phyloP scores from a whole-genome alignment of 2,329 filamentous ascomycete genomes.

The Alternaria ethzedia region DNA sequence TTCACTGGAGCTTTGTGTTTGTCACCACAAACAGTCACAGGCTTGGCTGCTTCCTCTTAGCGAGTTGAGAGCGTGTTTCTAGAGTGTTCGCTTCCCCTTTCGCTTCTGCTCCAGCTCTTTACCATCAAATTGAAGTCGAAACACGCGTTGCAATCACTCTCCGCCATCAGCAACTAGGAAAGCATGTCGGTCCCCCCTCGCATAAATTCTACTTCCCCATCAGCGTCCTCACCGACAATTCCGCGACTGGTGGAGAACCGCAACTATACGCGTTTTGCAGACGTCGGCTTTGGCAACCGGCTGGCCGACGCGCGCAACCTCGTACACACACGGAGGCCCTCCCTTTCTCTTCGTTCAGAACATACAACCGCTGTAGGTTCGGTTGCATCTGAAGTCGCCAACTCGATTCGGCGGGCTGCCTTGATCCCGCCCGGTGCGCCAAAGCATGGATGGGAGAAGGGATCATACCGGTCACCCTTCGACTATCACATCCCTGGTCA shows the following conservation, averaged over 20 bases:
- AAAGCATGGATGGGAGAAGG: constrained; percentile 1
- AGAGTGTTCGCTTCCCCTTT: background rate
- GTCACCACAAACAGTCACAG: background rate
- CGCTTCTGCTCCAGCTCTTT: background rate
- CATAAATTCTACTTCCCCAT: background rate
- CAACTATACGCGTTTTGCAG: background rate
- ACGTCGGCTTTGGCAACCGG: constrained; percentile 5
- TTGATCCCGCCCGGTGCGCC: background rate
- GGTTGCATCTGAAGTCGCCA: background rate
- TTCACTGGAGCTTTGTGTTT: background rate
- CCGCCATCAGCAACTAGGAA: background rate
- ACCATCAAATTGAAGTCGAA: background rate
- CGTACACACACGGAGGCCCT: constrained; percentile 1
- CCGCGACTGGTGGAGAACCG: background rate
- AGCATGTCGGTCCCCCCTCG: background rate
- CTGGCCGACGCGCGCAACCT: constrained; percentile 12
- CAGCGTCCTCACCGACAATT: background rate
- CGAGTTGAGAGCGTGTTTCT: background rate
- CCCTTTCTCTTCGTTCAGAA: background rate
- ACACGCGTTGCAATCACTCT: background rate
- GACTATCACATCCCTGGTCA: constrained; percentile 1
- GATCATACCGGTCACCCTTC: constrained; percentile 3
- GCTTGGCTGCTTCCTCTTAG: background rate
- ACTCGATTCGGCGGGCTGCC: background rate
- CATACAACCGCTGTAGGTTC: background rate